Evolutionary conservation across 2,329 filamentous ascomycete species (phyloP), one percentile per base, ranked within the genome.

Genomic region (Exophiala dermatitidis): DNA sequence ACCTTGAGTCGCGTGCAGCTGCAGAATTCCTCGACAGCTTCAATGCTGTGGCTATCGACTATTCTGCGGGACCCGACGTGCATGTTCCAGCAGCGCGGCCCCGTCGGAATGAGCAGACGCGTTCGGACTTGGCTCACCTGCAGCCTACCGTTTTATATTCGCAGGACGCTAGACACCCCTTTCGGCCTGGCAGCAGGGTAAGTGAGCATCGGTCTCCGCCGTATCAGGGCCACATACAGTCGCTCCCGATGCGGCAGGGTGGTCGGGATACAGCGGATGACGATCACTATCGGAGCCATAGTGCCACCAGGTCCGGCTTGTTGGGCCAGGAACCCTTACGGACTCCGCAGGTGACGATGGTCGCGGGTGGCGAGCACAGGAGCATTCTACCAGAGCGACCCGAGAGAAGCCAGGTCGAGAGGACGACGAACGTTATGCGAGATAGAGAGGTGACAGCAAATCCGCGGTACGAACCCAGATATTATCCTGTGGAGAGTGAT

Each of bases 1-100:
- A 45, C 36, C 34, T 28, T n/a, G 48, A 10, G 30, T 48, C 43
- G 46, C 46, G 38, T 36, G 49, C 46, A 44, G 60, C 51, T 2
- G 60, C 54, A 30, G 48, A 54, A n/a, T 61, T 62, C 40, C 52
- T 62, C 7, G 47, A 56, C 12, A 58, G 52, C 42, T 62, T 62
- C 40, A 53, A 59, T 44, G 53, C 56, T 2, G 42, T 46, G 32
- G 42, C 31, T 19, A 33, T 32, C 28, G 46, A 50, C 19, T 33
- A 41, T 4, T 10, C 26, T 19, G 5, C 12, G 19, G 48, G 38
- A 36, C 30, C 4, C 31, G 12, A 26, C 5, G 42, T 4, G 3
- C 30, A 5, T 30, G 4, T 7, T 8, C 4, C 5, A 8, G 44
- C 12, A 12, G 34, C 29, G 8, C 19, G 10, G 4, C 8, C 5